Evolutionary conservation across 2,329 filamentous ascomycete genomes (phyloP).

Genomic region (Colletotrichum destructivum): DNA sequence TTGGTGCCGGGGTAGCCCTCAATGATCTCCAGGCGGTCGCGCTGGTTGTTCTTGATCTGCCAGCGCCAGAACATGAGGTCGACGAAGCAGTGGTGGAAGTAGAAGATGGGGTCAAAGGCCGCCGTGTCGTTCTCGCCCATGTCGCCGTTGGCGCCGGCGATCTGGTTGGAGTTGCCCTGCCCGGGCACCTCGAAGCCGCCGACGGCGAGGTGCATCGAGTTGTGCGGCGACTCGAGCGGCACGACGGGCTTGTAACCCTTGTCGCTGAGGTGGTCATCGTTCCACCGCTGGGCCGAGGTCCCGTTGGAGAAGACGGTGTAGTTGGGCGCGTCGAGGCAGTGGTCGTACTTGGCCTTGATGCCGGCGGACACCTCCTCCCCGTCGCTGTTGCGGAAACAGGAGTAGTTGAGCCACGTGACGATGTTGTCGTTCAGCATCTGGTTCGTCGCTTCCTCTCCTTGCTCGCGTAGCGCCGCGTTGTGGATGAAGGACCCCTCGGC

Average conservation of each 20-base stretch:
- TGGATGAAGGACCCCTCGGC: slow-evolving; percentile 21
- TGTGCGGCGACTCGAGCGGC: slow-evolving; percentile 48
- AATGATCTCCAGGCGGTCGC: slow-evolving; percentile 21
- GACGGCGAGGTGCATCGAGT: slow-evolving; percentile 49
- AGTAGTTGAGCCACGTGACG: slow-evolving; percentile 34
- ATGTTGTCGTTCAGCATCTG: slow-evolving; percentile 50
- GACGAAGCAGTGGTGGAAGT: slow-evolving; percentile 51
- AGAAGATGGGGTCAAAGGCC: slow-evolving; percentile 54
- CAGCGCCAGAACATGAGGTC: slow-evolving; percentile 51
- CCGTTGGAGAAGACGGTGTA: slow-evolving; percentile 54
- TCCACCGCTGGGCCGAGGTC: slow-evolving; percentile 45
- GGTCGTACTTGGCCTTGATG: slow-evolving; percentile 31
- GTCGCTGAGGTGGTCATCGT: slow-evolving; percentile 37
- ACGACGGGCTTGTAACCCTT: slow-evolving; percentile 19
- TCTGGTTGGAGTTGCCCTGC: slow-evolving; percentile 1
- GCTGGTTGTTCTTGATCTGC: slow-evolving; percentile 45
- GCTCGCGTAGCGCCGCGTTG: slow-evolving; percentile 32
- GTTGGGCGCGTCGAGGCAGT: slow-evolving; percentile 49
- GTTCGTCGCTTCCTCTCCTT: slow-evolving; percentile 3
- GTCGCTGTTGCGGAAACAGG: slow-evolving; percentile 18
- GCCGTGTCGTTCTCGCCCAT: slow-evolving; percentile 54
- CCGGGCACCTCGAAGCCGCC: slow-evolving; percentile 45
- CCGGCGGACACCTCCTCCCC: slow-evolving; percentile 22
- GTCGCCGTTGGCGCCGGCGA: slow-evolving; percentile 49
- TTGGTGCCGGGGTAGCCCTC: slow-evolving; percentile 39